Evolutionary conservation across 768 basidiomycete species (phyloP).

Genomic region (Pisolithus tinctorius): DNA sequence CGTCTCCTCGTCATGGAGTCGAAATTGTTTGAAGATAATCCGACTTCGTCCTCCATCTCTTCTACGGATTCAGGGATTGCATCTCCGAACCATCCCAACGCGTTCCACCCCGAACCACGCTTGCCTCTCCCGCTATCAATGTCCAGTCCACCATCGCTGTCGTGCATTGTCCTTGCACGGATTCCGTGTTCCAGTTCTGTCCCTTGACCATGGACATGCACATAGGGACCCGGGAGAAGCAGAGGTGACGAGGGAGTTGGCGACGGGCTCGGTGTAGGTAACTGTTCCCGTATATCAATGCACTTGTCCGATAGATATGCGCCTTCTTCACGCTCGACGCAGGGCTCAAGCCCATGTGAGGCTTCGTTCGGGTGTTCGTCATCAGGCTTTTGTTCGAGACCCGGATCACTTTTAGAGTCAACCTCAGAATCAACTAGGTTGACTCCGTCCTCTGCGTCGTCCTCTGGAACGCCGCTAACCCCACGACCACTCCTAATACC

Average conservation of each 20-base stretch:
- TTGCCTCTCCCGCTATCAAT: slow-evolving; percentile 24
- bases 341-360: neutral
- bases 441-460: neutral
- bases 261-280: slow-evolving; percentile 25
- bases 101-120: slow-evolving; percentile 27
- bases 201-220: neutral
- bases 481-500: neutral
- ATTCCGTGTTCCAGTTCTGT: slow-evolving; percentile 6
- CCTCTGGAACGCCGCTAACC: slow-evolving; percentile 1
- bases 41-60: neutral
- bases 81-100: slow-evolving; percentile 26
- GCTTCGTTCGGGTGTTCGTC: slow-evolving; percentile 1
- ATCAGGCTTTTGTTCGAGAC: neutral
- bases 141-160: slow-evolving; percentile 25
- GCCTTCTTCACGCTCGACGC: slow-evolving; percentile 1
- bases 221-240: neutral
- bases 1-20: neutral
- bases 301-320: neutral
- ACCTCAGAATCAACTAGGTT: neutral
- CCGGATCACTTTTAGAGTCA: neutral
- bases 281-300: slow-evolving; percentile 6
- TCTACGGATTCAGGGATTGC: neutral
- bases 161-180: slow-evolving; percentile 10
- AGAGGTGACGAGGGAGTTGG: slow-evolving; percentile 12
- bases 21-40: neutral